Conservation (phyloP, 352 stramenopile genomes). For the Phytophthora pluvialis region DNA sequence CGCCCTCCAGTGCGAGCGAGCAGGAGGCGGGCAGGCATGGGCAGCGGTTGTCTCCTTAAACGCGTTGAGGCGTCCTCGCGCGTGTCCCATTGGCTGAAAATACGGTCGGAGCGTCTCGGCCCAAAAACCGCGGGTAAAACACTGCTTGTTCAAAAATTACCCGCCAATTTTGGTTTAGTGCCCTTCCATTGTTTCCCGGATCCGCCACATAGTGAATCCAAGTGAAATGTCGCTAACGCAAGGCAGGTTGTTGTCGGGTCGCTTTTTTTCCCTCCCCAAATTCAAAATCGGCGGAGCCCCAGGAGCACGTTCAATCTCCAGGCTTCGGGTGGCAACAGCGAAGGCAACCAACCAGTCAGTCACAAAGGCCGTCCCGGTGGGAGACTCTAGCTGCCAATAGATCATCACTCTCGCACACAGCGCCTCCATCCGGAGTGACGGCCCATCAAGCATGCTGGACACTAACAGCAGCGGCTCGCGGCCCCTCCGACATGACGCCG, state of each 20-base stretch:
- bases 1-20: slow-evolving; percentile 17
- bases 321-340: neutral
- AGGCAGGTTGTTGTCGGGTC: slow-evolving; percentile 9
- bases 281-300: slow-evolving; percentile 40
- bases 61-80: too few species aligned
- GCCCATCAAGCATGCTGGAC: slow-evolving; percentile 39
- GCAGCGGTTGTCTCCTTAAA: too few species aligned
- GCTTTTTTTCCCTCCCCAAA: slow-evolving; percentile 23
- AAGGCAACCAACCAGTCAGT: too few species aligned
- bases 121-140: slow-evolving; percentile 35
- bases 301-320: slow-evolving; percentile 46
- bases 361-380: neutral
- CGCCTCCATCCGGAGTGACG: neutral
- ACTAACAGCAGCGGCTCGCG: slow-evolving; percentile 16
- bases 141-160: slow-evolving; percentile 1
- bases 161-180: slow-evolving; percentile 6
- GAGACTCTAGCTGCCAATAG: neutral
- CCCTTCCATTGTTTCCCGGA: neutral
- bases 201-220: neutral
- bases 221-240: slow-evolving; percentile 6
- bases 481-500: slow-evolving; percentile 52
- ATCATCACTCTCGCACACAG: neutral
- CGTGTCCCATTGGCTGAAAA: too few species aligned
- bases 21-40: slow-evolving; percentile 29
- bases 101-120: neutral